These are phyloP conservation scores for Oryza punctata DNA, from an alignment of 176 grass and related monocot species.

Conservation along the genomic window DNA sequence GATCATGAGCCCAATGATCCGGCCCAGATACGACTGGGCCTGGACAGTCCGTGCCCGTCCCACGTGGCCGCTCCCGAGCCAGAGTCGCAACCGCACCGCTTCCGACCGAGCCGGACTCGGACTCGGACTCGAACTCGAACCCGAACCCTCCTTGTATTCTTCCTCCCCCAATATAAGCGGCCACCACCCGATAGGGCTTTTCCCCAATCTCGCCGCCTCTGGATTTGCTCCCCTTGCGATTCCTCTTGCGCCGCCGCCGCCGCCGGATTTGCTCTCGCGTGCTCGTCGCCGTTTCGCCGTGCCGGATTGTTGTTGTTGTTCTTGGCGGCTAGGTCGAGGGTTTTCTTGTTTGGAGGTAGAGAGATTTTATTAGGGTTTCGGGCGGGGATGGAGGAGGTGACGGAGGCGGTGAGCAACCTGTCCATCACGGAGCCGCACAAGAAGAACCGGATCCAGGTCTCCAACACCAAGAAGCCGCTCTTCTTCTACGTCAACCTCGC, in stretches of 20 bases:
- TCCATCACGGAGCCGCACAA: slow-evolving; percentile 64
- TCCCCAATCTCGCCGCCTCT: not conserved
- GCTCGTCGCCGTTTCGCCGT: not conserved
- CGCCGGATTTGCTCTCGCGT: not conserved
- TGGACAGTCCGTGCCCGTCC: not conserved
- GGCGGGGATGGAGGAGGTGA: slow-evolving; percentile 76
- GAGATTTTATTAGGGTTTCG: slow-evolving; percentile 61
- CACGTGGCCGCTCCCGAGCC: too few relatives aligned
- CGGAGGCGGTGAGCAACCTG: slow-evolving; percentile 77
- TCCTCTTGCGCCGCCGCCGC: not conserved
- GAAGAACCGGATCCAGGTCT: slow-evolving; percentile 94
- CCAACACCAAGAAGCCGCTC: slow-evolving; percentile 92
- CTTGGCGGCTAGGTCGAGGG: not conserved
- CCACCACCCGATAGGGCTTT: slow-evolving; percentile 26
- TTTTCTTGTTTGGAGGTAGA: not conserved
- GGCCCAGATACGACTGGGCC: not conserved
- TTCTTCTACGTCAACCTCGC: slow-evolving; percentile 96
- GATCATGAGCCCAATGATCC: not conserved
- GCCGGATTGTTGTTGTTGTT: not conserved
- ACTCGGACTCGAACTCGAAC: not conserved
- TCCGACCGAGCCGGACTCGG: not conserved
- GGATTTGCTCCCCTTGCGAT: not conserved
- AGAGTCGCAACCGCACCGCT: not conserved
- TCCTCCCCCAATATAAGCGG: slow-evolving; percentile 33
- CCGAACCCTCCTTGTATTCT: not conserved